Base-by-base conservation (phyloP, 257 asterid species). In the Gentiana straminea region DNA sequence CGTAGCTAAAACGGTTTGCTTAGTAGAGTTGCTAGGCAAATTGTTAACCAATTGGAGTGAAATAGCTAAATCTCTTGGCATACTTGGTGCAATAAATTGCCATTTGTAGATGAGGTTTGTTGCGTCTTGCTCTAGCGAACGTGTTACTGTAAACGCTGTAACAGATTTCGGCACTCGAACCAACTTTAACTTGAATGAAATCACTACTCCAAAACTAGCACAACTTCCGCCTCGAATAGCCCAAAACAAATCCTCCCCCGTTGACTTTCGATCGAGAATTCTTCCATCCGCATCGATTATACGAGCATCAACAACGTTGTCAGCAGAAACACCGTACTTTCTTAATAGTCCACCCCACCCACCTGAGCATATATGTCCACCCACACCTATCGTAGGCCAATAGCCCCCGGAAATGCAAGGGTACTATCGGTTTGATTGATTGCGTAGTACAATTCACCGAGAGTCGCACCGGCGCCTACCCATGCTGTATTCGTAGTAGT, bases 211-310 rank as follows among this genome's bases (percentile, higher is more conserved):
- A 36, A 54, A 54, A 10, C 59, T 54, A 9, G 45, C 59, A 3
- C 59, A 45, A 0, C 59, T 46, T 9, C 59, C 59, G 5, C 59
- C 59, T 9, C 59, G 37, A 54, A 54, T 54, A 13, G 59, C 59
- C 59, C 59, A 54, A 54, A 36, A 54, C 11, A 54, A 11, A 24
- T 54, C 59, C 13, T 54, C 44, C 3, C 59, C 59, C 59, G 37
- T 54, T 10, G 59, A 54, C 6, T 54, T 35, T 54, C 59, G 13
- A 35, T 54, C 59, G 32, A 11, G 43, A 34, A 54, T 12, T 35
- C 46, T 13, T 3, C 59, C 59, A 36, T 36, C 37, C 35, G 13
- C 59, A 35, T 54, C 59, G 1, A 54, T 54, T 1, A 54, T 54
- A 2, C 38, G 41, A 11, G 59, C 59, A 54, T 54, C 59, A 13